These are phyloP conservation scores for Ascochyta viciae-villosae DNA, from an alignment of 2,329 filamentous ascomycete species.

Conservation along the genomic window DNA sequence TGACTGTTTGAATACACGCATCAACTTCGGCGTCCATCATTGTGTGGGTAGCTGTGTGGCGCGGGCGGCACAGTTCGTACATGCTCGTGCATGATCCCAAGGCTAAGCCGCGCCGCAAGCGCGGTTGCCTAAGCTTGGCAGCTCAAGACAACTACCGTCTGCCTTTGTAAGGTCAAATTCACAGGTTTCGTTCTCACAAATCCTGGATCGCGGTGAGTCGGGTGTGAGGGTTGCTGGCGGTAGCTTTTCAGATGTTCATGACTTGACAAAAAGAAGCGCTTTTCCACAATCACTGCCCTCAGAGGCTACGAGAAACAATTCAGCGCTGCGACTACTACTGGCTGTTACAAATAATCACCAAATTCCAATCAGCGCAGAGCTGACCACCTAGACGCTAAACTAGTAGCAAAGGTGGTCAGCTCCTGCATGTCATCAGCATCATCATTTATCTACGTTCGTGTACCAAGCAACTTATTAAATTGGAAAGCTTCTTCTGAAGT, in stretches of 20 bases:
- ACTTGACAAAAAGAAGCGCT: neutral
- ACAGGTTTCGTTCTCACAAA: no score
- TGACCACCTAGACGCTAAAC: neutral
- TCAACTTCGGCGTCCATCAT: conserved; percentile 5
- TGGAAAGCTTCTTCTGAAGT: neutral
- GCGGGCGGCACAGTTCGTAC: conserved; percentile 1
- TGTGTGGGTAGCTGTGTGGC: conserved; percentile 5
- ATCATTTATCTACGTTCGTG: neutral
- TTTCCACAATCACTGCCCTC: neutral
- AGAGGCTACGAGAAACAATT: neutral
- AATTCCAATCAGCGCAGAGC: neutral
- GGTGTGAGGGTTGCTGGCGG: neutral
- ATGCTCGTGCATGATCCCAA: conserved; percentile 11
- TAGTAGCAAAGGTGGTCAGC: conserved; percentile 12
- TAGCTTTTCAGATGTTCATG: neutral
- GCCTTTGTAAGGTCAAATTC: neutral
- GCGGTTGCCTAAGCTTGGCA: neutral
- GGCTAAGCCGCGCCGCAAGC: conserved; percentile 5
- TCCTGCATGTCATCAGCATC: conserved; percentile 11
- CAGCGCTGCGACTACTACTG: neutral
- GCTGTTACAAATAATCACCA: conserved; percentile 8
- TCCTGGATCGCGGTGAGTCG: neutral
- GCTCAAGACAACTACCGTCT: neutral
- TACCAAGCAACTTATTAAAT: neutral
- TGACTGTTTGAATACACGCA: conserved; percentile 1